Percentiles rank a stretch among this genome's conserved stretches.
These are phyloP conservation scores for Bipolaris zeicola DNA, from an alignment of 2,329 filamentous ascomycete species.

Conservation along the genomic window DNA sequence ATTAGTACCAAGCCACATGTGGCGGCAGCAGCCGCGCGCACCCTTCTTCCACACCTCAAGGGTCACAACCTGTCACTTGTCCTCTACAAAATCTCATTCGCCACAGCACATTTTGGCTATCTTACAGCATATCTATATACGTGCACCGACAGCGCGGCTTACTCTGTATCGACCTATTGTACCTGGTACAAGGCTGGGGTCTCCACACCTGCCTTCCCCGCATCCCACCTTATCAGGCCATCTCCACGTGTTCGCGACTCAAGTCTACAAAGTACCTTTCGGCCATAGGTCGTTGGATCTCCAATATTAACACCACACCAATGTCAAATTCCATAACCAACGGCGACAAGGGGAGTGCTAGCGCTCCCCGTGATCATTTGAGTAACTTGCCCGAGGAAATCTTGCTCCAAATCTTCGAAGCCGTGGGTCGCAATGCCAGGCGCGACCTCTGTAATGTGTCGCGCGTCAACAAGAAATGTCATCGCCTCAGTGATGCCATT, in stretches of 20 bases:
- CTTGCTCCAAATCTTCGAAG: slow-evolving; percentile 40
- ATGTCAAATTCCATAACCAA: slow-evolving; percentile 5
- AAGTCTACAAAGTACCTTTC: slow-evolving; percentile 7
- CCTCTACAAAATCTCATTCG: background rate
- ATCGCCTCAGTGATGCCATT: slow-evolving; percentile 39
- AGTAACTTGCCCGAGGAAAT: slow-evolving; percentile 37
- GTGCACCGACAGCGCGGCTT: background rate
- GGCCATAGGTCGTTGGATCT: background rate
- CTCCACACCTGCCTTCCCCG: slow-evolving; percentile 13
- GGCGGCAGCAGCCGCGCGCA: slow-evolving; percentile 8
- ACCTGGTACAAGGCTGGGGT: slow-evolving; percentile 1
- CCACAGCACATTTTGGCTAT: background rate
- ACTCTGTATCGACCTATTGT: background rate
- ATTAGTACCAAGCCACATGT: slow-evolving; percentile 6
- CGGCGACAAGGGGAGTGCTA: background rate
- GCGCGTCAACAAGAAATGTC: slow-evolving; percentile 37
- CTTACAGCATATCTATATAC: background rate
- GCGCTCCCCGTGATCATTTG: slow-evolving; percentile 17
- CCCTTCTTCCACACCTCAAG: slow-evolving; percentile 1
- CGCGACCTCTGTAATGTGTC: slow-evolving; percentile 38
- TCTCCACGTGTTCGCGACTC: slow-evolving; percentile 22
- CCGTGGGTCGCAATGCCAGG: slow-evolving; percentile 31
- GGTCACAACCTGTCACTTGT: background rate
- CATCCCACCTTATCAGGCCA: slow-evolving; percentile 14
- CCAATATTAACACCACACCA: background rate